These are phyloP conservation scores for Phytophthora sp. DNA, from an alignment of 352 stramenopile genomes.

Conservation along the genomic window DNA sequence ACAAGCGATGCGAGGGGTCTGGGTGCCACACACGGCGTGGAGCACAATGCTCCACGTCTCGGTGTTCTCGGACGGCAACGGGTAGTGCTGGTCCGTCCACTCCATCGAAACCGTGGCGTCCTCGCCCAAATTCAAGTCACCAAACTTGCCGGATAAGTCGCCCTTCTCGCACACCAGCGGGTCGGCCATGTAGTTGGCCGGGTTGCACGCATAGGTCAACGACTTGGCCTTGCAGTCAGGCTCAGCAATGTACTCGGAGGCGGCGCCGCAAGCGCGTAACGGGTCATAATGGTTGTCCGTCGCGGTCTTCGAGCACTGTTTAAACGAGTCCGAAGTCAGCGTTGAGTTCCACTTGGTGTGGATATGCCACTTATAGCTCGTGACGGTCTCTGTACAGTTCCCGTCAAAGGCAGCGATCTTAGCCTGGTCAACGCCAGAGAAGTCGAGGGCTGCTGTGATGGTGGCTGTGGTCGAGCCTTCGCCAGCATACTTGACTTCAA, in stretches of 20 bases:
- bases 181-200: constrained; percentile 47
- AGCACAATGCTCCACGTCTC: constrained; percentile 70
- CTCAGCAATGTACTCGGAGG: constrained; percentile 49
- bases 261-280: constrained; percentile 45
- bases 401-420: constrained; percentile 38
- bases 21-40: constrained; percentile 58
- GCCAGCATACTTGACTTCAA: constrained; percentile 44
- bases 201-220: constrained; percentile 49
- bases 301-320: constrained; percentile 48
- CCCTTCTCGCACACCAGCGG: constrained; percentile 57
- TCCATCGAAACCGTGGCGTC: constrained; percentile 25
- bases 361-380: constrained; percentile 64
- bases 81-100: constrained; percentile 59
- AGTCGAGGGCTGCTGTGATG: constrained; percentile 53
- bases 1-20: constrained; percentile 57
- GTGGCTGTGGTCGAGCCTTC: constrained; percentile 35
- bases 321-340: constrained; percentile 42
- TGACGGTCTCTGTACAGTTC: constrained; percentile 47
- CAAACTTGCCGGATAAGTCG: constrained; percentile 67
- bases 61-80: constrained; percentile 44
- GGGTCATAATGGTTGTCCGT: constrained; percentile 70
- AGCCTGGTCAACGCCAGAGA: constrained; percentile 36
- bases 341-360: constrained; percentile 53
- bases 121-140: constrained; percentile 37
- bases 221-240: constrained; percentile 36